A percentile compares a stretch with the other conserved stretches of the same genome.
These are phyloP conservation scores for Salvia sclarea DNA, from an alignment of 305 asterid genomes.

Conservation along the genomic window DNA sequence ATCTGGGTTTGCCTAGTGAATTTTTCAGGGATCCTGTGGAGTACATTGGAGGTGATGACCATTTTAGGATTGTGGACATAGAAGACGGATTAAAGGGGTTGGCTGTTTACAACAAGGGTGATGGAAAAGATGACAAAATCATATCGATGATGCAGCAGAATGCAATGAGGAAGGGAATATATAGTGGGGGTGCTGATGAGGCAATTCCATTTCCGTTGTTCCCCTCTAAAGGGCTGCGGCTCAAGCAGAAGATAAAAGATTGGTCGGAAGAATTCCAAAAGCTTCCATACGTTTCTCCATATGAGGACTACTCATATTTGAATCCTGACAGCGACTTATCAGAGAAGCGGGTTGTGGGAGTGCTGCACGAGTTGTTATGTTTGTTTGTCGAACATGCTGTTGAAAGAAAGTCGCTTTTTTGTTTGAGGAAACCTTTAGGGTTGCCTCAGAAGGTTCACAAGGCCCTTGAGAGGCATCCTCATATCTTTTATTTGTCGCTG, in stretches of 20 bases:
- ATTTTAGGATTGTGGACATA: conserved; percentile 57
- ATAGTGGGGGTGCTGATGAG: conserved; percentile 49
- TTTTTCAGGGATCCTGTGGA: conserved; percentile 53
- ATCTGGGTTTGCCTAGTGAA: conserved; percentile 74
- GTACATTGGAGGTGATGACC: conserved; percentile 38
- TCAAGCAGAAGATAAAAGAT: conserved; percentile 70
- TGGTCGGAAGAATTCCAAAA: conserved; percentile 72
- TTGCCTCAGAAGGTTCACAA: conserved; percentile 83
- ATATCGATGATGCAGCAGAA: conserved; percentile 61
- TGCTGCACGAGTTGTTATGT: conserved; percentile 75
- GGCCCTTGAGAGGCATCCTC: conserved; percentile 87
- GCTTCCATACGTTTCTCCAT: conserved; percentile 78
- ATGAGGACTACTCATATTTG: conserved; percentile 49
- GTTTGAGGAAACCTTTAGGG: conserved; percentile 64
- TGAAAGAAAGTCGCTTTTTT: conserved; percentile 63
- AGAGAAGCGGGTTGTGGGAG: conserved; percentile 75
- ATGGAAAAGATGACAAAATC: conserved; percentile 34
- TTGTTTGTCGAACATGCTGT: conserved; percentile 84
- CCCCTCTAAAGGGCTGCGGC: conserved; percentile 81
- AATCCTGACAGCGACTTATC: conserved; percentile 59
- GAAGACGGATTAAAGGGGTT: conserved; percentile 74
- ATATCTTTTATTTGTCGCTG: conserved; percentile 63
- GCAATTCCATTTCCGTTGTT: conserved; percentile 63
- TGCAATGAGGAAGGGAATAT: conserved; percentile 56
- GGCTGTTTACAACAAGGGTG: conserved; percentile 39